Evolutionary conservation across 805 yeast species (phyloP), one percentile per base, ranked within the genome.

Genomic region (Clavispora asparagi): DNA sequence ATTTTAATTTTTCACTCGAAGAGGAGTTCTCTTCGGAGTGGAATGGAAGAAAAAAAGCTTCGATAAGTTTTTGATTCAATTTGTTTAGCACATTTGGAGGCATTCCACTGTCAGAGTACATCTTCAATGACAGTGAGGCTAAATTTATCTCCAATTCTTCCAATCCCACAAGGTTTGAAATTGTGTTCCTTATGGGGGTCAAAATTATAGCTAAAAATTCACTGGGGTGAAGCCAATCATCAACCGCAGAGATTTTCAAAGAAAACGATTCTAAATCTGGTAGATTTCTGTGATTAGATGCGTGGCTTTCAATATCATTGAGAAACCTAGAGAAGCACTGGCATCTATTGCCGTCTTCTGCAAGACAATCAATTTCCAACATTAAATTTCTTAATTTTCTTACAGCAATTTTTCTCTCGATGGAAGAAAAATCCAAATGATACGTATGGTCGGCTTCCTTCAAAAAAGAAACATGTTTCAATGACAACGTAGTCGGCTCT

Each of bases 101-200:
- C 62, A 66, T 57, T 10, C 62, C 63, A 50, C 60, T 53, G n/a
- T 55, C 57, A 41, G 59, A 70, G 55, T 64, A 66, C 69, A 65
- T 68, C 47, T 68, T 68, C 50, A 64, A 65, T 4, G 68, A 66
- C 1, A 67, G 67, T 0, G 71, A 64, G 6, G 67, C 59, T 45
- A 66, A 62, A 48, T 66, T 70, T 31, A 67, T 56, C 2, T 60
- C 55, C 17, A 68, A 46, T 29, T 63, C 43, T 7, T 57, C 32
- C 28, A 68, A 46, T n/a, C 48, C 55, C 9, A 40, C 32, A 44
- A 67, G 55, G 6, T 65, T 53, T 33, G 57, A 57, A 16, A 67
- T 46, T 42, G 65, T 63, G 8, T 50, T 51, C 0, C 71, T 70
- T 33, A 68, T 52, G 3, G 73, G 73, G 1, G 61, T 55, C 13